phyloP scores from a whole-genome alignment of 768 basidiomycete species.

The Porpolomopsis calyptriformis region DNA sequence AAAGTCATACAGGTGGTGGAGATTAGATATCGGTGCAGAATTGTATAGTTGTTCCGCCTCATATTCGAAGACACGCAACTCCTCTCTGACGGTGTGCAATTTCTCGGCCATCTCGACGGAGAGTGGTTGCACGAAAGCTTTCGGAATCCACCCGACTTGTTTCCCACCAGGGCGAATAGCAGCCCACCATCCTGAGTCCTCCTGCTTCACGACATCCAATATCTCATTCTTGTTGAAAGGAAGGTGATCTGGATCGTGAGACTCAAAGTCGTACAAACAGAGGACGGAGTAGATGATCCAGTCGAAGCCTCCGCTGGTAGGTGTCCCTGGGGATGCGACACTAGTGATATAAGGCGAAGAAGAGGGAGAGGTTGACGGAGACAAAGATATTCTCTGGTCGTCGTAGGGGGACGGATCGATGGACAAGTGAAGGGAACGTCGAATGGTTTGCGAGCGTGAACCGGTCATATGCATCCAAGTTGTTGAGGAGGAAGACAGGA shows the following conservation, averaged over 20 bases:
- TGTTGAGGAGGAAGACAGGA: neutral
- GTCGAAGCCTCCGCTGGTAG: slow-evolving; percentile 15
- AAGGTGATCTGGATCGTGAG: slow-evolving; percentile 51
- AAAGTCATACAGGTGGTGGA: slow-evolving; percentile 17
- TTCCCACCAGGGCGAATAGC: slow-evolving; percentile 47
- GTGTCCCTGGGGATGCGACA: slow-evolving; percentile 19
- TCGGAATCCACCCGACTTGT: slow-evolving; percentile 66
- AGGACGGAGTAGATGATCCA: slow-evolving; percentile 41
- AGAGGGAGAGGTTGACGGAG: slow-evolving; percentile 23
- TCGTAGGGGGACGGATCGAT: slow-evolving; percentile 27
- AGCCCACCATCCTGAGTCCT: slow-evolving; percentile 75
- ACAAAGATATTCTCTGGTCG: slow-evolving; percentile 20
- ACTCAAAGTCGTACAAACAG: slow-evolving; percentile 59
- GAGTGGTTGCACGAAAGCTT: slow-evolving; percentile 53
- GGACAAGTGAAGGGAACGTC: slow-evolving; percentile 32
- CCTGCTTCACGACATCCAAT: slow-evolving; percentile 54
- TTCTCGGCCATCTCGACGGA: slow-evolving; percentile 40
- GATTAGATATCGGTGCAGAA: slow-evolving; percentile 26
- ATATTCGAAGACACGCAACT: slow-evolving; percentile 36
- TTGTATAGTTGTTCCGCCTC: slow-evolving; percentile 36
- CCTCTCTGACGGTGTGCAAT: slow-evolving; percentile 33
- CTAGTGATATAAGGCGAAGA: slow-evolving; percentile 24
- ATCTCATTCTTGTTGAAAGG: slow-evolving; percentile 58
- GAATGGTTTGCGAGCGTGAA: slow-evolving; percentile 24
- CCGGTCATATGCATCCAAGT: slow-evolving; percentile 18